Evolutionary conservation across 495 filamentous ascomycete species (phyloP).

Genomic region (Aspergillus sclerotioniger): DNA sequence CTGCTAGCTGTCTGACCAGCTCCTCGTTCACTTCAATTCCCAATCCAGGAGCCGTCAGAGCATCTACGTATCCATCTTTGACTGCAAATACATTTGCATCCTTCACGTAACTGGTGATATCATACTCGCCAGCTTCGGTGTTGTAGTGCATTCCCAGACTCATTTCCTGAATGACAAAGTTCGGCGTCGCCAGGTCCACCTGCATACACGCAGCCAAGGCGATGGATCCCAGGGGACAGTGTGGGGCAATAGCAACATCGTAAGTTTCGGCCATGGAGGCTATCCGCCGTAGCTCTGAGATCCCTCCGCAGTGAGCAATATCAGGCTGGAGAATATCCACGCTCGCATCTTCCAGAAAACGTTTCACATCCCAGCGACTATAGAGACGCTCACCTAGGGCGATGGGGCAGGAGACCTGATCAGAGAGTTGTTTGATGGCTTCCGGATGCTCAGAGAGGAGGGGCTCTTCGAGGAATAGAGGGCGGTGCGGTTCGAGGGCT

Average conservation of each 20-base stretch:
- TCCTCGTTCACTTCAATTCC: constrained; percentile 77
- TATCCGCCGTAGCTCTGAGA: constrained; percentile 69
- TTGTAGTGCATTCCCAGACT: constrained; percentile 80
- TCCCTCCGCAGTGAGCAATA: constrained; percentile 72
- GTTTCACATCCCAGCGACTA: constrained; percentile 72
- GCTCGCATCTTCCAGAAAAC: constrained; percentile 65
- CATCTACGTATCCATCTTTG: constrained; percentile 64
- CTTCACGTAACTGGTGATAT: constrained; percentile 66
- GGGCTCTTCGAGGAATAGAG: constrained; percentile 81
- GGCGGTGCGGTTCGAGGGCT: constrained; percentile 65
- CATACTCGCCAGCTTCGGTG: constrained; percentile 55
- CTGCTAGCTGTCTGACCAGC: constrained; percentile 51
- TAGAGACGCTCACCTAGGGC: constrained; percentile 76
- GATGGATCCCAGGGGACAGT: constrained; percentile 76
- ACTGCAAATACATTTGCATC: constrained; percentile 62
- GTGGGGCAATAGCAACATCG: constrained; percentile 73
- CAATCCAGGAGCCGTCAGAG: constrained; percentile 60
- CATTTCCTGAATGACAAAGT: constrained; percentile 84
- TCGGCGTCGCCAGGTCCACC: constrained; percentile 60
- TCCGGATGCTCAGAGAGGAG: constrained; percentile 69
- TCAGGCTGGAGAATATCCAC: constrained; percentile 78
- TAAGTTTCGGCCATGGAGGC: constrained; percentile 75
- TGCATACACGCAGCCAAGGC: constrained; percentile 73
- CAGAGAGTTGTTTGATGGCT: constrained; percentile 63
- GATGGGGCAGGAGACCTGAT: constrained; percentile 63